Evolutionary conservation across 2,329 filamentous ascomycete genomes (phyloP), one percentile per base, ranked within the genome.

Genomic region (Fusarium sterilihyphosum): DNA sequence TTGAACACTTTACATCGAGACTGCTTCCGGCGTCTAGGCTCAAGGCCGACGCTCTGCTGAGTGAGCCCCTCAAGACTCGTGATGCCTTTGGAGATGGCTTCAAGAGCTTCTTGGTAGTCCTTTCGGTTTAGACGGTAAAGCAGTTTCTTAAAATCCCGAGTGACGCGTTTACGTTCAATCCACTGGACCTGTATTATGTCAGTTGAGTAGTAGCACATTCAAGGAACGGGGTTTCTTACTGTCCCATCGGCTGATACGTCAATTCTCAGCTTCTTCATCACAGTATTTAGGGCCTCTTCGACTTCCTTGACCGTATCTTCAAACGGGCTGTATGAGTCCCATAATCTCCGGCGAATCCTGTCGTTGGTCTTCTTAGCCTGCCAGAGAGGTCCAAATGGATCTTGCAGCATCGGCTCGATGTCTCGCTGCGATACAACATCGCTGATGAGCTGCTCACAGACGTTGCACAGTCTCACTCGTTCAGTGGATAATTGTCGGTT

Each of bases 341-440:
- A 78, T 1, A 83, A 65, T 12, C 77, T 71, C 6, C 16, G 26
- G 4, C 74, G 58, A 1, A 83, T 77, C 52, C 66, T 79, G 0
- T 50, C 61, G 5, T 76, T 61, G 0, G 71, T 73, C 5, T 60
- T 35, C 1, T 73, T 47, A 3, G 71, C 76, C 5, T 71, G 65
- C 82, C 81, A 83, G 0, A 78, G 17, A 0, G 59, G 63, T 0
- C 81, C 81, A 3, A 81, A 79, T 0, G 81, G 78, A 8, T 79
- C 49, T 0, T 75, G 50, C 5, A 83, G 73, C 78, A 83, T 80
- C 10, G 62, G 35, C 10, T 81, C 76, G 1, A 83, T 75, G 12
- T 79, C 47, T 11, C 49, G n/a, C 0, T 63, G 69, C 0, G 77
- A 63, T 0, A 80, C 78, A 0, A 80, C 67, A 3, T 78, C 79